Conservation (phyloP, 495 filamentous ascomycete genomes). For the Hyaloscypha hepaticicola region DNA sequence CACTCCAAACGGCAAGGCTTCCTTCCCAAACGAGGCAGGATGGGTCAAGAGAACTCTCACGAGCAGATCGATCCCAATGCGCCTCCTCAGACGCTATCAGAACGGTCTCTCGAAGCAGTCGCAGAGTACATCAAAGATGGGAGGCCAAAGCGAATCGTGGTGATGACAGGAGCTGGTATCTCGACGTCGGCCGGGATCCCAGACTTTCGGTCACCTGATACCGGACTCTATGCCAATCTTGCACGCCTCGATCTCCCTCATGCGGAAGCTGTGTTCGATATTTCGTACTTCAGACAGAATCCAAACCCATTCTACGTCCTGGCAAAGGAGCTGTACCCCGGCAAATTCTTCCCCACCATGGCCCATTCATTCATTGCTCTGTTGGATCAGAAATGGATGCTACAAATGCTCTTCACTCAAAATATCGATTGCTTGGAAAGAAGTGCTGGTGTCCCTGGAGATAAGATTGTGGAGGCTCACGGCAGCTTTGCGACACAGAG, state of each 20-base stretch:
- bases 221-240: constrained; percentile 81
- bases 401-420: constrained; percentile 90
- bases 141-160: constrained; percentile 65
- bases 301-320: constrained; percentile 90
- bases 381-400: constrained; percentile 70
- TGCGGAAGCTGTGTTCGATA: constrained; percentile 79
- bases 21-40: constrained; percentile 33
- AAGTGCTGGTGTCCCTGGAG: constrained; percentile 75
- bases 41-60: constrained; percentile 70
- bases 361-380: constrained; percentile 76
- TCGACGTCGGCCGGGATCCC: constrained; percentile 63
- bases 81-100: constrained; percentile 61
- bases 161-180: constrained; percentile 72
- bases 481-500: constrained; percentile 87
- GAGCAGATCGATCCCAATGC: constrained; percentile 59
- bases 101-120: constrained; percentile 66
- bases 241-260: constrained; percentile 79
- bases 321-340: constrained; percentile 88
- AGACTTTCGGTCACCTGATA: constrained; percentile 74
- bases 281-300: constrained; percentile 79
- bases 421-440: constrained; percentile 97
- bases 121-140: constrained; percentile 74
- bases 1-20: constrained; percentile 20
- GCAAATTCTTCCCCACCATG: constrained; percentile 83
- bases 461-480: constrained; percentile 89